Evolutionary conservation across 331 rosid species (phyloP), one percentile per base, ranked within the genome.

Genomic region (Phaseolus coccineus): DNA sequence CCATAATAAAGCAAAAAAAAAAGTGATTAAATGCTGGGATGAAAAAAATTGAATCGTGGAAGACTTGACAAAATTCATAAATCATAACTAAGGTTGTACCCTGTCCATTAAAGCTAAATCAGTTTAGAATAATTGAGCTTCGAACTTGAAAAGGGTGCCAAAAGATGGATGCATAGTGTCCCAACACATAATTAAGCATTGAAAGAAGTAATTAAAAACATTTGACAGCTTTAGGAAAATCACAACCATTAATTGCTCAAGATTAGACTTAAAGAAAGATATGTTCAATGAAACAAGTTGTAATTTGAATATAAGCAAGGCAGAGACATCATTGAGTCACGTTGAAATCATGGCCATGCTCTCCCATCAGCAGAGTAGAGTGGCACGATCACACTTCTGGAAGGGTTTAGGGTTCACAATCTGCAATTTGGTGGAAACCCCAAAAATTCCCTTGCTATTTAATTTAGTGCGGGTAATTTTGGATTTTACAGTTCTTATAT

Each of bases 41-140:
- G 12, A 22, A 59, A 8, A 76, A 31, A 33, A 33, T 33, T 16
- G 24, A 3, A 16, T 24, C 83, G 9, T 9, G 30, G 11, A 53
- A 63, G 14, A 62, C 67, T n/a, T 0, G 47, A 40, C 47, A 40
- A 40, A 39, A 40, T 35, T 44, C 30, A 16, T 74, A 67, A 67
- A 25, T 40, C 71, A 57, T 1, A 40, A 40, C 2, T 8, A 8
- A 40, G 8, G 48, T 10, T 42, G 25, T 25, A 74, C 51, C 71
- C 24, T 65, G 42, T 14, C 69, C 27, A 22, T 30, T 47, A 31
- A 31, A 65, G 59, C 24, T 55, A 80, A 64, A 66, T 24, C 61
- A 53, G 42, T 51, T 2, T 65, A 5, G 35, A 53, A 63, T 14
- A 2, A 47, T 11, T 48, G 61, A 47, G 48, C 14, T 22, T 48